Conservation (phyloP, 371 early-diverging fungal genomes). For the Aphelidium insulamus region DNA sequence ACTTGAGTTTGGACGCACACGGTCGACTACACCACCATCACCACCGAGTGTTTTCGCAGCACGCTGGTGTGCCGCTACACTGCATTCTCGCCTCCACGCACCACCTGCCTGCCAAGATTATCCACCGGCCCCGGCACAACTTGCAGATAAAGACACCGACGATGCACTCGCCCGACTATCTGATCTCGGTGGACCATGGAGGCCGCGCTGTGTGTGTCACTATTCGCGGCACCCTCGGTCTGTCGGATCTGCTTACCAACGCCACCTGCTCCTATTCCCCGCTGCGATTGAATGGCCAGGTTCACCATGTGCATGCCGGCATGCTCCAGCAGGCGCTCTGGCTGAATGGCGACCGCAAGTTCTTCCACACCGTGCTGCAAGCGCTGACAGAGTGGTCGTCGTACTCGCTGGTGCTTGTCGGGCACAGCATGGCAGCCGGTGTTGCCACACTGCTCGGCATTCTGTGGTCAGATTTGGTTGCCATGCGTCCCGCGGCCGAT, state of each 20-base stretch:
- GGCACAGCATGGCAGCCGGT: constrained; percentile 61
- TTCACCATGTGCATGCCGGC: constrained; percentile 42
- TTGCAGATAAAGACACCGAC: constrained; percentile 16
- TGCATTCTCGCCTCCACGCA: constrained; percentile 41
- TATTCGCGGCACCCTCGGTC: constrained; percentile 70
- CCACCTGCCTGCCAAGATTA: constrained; percentile 14
- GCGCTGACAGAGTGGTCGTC: constrained; percentile 35
- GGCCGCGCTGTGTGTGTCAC: constrained; percentile 53
- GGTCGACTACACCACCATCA: constrained; percentile 21
- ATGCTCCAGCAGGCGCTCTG: constrained; percentile 49
- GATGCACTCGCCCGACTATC: constrained; percentile 55
- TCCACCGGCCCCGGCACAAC: constrained; percentile 8
- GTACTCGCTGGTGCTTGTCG: constrained; percentile 53
- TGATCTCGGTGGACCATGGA: constrained; percentile 55
- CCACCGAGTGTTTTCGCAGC: constrained; percentile 44
- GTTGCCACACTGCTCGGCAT: constrained; percentile 42
- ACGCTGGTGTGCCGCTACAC: constrained; percentile 33
- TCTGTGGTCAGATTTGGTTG: constrained; percentile 37
- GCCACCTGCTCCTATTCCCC: constrained; percentile 53
- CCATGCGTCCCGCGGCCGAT: constrained; percentile 7
- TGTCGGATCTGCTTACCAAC: constrained; percentile 68
- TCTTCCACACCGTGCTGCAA: constrained; percentile 32
- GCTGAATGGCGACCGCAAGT: constrained; percentile 32
- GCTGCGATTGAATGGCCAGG: constrained; percentile 21
- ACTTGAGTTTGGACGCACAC: too few species aligned